Base-by-base conservation (phyloP, 108 stramenopile genomes). In the Skeletonema grethae region DNA sequence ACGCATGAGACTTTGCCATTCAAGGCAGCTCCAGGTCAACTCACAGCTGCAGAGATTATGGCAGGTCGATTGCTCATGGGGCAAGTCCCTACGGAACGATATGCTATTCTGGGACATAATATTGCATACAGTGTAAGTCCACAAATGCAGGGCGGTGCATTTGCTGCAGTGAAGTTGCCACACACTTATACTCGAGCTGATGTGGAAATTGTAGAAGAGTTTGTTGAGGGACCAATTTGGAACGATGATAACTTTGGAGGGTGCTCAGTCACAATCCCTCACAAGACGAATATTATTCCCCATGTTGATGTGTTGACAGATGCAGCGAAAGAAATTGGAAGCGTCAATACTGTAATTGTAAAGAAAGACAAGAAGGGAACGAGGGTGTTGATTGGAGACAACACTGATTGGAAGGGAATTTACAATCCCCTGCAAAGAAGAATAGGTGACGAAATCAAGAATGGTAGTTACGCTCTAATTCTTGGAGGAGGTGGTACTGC, bases 361-460 rank as follows among this genome's bases (percentile, higher is more conserved):
- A 74, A 65, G 55, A 82, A 86, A 69, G 81, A 94, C 43, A 87
- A 85, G 67, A 63, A 76, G 60, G 86, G 77, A 24, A 79, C 75
- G 36, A 75, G 92, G 46, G 82, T 86, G 22, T 78, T 97, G 25
- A 81, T 88, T 48, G 98, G 99, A 7, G 95, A 99, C 77, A 99
- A 99, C 79, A 99, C 98, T 2, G 99, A 99, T 75, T 99, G 99
- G 98, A 87, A 88, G 57, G 99, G 99, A 13, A 98, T 99, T 29
- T 91, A 83, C 84, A 88, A 94, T 63, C 96, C 97, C 4, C 61
- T 99, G 25, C 70, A 86, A 66, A 80, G 90, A 35, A 82, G 86
- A 41, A 62, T 96, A 55, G 88, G 90, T 16, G 82, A 75, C 32
- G 73, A 53, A 9, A 67, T 66, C 53, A 73, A 63, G 12, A 43